Evolutionary conservation across 1,284 basidiomycete genomes (phyloP).

Genomic region (Cystobasidium sp.): DNA sequence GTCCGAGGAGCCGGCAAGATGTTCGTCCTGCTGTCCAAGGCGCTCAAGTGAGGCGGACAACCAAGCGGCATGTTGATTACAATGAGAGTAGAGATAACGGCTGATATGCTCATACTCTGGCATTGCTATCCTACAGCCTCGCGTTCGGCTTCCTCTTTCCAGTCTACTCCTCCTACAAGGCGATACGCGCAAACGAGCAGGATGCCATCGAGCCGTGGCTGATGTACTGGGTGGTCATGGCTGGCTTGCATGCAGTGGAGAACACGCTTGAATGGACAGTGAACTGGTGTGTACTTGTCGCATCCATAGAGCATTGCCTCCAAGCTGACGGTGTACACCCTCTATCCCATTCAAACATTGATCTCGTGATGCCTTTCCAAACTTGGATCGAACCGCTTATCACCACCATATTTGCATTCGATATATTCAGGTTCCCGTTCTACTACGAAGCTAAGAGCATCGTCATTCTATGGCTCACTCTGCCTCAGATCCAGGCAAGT

Average conservation of each 20-base stretch:
- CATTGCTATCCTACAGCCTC: slow-evolving; percentile 43
- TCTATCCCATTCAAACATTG: not conserved
- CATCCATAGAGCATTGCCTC: not conserved
- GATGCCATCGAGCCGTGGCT: slow-evolving; percentile 75
- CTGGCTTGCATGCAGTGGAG: slow-evolving; percentile 73
- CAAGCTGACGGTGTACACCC: not conserved
- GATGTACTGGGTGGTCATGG: slow-evolving; percentile 87
- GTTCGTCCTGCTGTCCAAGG: slow-evolving; percentile 37
- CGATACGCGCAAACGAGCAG: slow-evolving; percentile 71
- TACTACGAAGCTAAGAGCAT: slow-evolving; percentile 82
- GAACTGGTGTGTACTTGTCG: slow-evolving; percentile 64
- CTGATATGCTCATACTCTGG: not conserved
- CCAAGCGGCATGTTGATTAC: not conserved
- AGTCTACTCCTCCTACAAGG: slow-evolving; percentile 83
- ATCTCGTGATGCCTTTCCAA: not conserved
- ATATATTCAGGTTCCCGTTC: slow-evolving; percentile 72
- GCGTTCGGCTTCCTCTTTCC: slow-evolving; percentile 73
- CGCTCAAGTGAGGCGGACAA: slow-evolving; percentile 19
- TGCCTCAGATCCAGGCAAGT: slow-evolving; percentile 74
- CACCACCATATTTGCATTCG: not conserved
- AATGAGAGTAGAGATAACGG: not conserved
- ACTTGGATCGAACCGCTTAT: not conserved
- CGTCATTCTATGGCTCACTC: slow-evolving; percentile 81
- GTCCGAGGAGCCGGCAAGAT: not conserved
- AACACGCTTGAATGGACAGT: slow-evolving; percentile 80